Evolutionary conservation across 2,329 filamentous ascomycete genomes (phyloP).

Genomic region (Xylaria digitata): DNA sequence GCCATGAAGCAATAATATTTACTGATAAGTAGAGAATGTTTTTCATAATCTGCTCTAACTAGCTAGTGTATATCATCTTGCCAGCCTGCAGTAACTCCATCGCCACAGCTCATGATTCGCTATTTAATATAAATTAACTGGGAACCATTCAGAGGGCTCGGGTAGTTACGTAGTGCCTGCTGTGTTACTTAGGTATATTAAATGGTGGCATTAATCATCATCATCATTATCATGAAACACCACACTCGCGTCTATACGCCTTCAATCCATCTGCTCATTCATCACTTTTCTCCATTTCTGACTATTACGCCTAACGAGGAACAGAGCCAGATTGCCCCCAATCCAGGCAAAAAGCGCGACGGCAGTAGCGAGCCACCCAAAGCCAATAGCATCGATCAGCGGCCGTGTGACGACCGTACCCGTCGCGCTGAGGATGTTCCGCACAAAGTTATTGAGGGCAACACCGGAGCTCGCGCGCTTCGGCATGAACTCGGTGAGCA

Average conservation of each 20-base stretch:
- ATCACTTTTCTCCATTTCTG: constrained; percentile 72
- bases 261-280: constrained; percentile 56
- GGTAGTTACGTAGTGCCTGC: not conserved
- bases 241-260: not conserved
- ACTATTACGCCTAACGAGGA: constrained; percentile 69
- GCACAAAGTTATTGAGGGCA: constrained; percentile 82
- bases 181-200: not conserved
- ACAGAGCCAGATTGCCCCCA: constrained; percentile 68
- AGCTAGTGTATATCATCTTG: not conserved
- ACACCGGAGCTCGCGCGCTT: constrained; percentile 76
- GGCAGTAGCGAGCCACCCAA: constrained; percentile 80
- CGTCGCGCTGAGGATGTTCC: constrained; percentile 81
- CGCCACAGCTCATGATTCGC: not conserved
- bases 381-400: constrained; percentile 75
- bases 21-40: not conserved
- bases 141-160: not conserved
- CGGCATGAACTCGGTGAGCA: constrained; percentile 88
- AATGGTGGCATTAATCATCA: not conserved
- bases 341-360: constrained; percentile 65
- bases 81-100: not conserved
- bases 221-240: not conserved
- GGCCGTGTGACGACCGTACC: constrained; percentile 77
- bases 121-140: not conserved
- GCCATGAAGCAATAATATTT: constrained; percentile 5
- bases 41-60: not conserved